A percentile compares a stretch with the other conserved stretches of the same genome.
Evolutionary conservation across 2,329 filamentous ascomycete species (phyloP).

Genomic region (Periglandula ipomoeae): DNA sequence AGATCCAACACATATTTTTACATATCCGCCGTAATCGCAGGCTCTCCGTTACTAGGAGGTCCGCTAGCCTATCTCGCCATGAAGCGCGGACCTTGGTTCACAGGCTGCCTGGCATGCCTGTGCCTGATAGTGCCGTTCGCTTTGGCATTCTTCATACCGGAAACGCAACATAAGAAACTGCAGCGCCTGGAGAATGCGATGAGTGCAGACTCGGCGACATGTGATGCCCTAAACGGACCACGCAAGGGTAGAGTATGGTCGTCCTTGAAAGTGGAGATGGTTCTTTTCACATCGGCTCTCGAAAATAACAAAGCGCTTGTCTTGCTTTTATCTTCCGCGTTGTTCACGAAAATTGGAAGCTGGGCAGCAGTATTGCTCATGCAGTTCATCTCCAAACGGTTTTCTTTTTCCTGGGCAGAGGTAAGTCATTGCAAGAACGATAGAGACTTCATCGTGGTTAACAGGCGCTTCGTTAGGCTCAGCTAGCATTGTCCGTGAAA

Average conservation of each 20-base stretch:
- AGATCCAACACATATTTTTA: background rate
- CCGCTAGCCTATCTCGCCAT: background rate
- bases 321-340: background rate
- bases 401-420: background rate
- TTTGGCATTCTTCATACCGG: background rate
- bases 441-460: too few species aligned
- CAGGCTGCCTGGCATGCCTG: background rate
- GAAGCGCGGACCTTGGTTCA: background rate
- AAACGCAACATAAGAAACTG: background rate
- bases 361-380: background rate
- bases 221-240: background rate
- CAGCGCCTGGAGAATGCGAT: background rate
- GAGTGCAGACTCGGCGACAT: background rate
- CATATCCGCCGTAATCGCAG: background rate
- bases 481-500: background rate
- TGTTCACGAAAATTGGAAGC: background rate
- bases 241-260: background rate
- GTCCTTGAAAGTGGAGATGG: background rate
- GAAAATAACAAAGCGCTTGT: background rate
- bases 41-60: background rate
- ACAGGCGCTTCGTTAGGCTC: background rate
- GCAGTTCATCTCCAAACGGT: background rate
- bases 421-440: background rate
- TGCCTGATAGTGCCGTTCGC: background rate
- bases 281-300: background rate